Evolutionary conservation across 1,284 basidiomycete species (phyloP).

Genomic region (Papiliotrema terrestris): DNA sequence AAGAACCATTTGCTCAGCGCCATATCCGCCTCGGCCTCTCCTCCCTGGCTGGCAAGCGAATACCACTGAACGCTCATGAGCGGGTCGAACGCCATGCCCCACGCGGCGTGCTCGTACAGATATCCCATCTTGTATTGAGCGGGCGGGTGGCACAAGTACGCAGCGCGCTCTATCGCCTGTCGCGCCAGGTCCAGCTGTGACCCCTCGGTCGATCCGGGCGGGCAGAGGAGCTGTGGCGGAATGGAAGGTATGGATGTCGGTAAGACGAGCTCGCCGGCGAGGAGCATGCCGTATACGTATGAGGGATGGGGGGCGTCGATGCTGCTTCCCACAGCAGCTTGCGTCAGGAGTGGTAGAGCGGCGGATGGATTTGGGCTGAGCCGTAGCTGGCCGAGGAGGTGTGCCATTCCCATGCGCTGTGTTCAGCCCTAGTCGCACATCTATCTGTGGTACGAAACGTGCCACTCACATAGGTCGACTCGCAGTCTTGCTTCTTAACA

Average conservation of each 20-base stretch:
- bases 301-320: constrained; percentile 76
- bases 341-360: constrained; percentile 69
- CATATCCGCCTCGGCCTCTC: constrained; percentile 92
- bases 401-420: constrained; percentile 84
- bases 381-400: constrained; percentile 80
- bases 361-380: constrained; percentile 56
- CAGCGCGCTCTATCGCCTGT: constrained; percentile 69
- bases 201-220: constrained; percentile 39
- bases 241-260: constrained; percentile 56
- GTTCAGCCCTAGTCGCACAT: constrained; percentile 6
- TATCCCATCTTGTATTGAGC: constrained; percentile 93
- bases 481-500: constrained; percentile 64
- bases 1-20: constrained; percentile 93
- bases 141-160: constrained; percentile 78
- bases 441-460: neutral
- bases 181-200: constrained; percentile 23
- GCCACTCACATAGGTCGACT: constrained; percentile 69
- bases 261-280: constrained; percentile 67
- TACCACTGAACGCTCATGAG: constrained; percentile 91
- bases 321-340: constrained; percentile 72
- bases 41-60: constrained; percentile 72
- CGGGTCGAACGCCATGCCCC: constrained; percentile 83
- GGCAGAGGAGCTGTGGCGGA: constrained; percentile 50
- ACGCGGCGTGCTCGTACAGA: constrained; percentile 83
- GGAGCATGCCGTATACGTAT: constrained; percentile 72